Conservation (phyloP, 2,329 filamentous ascomycete species). For the Dactylellina drechsleri region DNA sequence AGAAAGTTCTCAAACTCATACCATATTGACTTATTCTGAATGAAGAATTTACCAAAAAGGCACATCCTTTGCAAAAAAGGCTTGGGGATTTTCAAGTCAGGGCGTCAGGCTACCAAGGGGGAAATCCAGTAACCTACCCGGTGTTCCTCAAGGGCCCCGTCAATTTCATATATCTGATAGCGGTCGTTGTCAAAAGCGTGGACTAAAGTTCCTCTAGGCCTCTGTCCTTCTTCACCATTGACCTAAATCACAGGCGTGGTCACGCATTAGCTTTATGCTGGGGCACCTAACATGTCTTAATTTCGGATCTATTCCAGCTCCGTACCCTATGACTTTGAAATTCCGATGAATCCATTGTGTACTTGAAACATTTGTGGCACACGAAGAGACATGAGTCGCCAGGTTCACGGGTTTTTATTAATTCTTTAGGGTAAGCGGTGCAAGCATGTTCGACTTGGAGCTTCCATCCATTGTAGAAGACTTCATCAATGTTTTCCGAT, state of each 20-base stretch:
- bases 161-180: constrained; percentile 90
- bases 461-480: constrained; percentile 31
- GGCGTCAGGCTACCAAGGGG: neutral
- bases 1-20: constrained; percentile 95
- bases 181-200: constrained; percentile 70
- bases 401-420: constrained; percentile 22
- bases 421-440: constrained; percentile 32
- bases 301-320: too few species aligned
- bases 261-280: too few species aligned
- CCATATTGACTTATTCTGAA: constrained; percentile 98
- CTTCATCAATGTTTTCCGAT: constrained; percentile 20
- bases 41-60: constrained; percentile 94
- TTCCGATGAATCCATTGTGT: constrained; percentile 73
- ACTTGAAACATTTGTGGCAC: constrained; percentile 94
- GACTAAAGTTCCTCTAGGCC: constrained; percentile 63
- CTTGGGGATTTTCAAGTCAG: constrained; percentile 60
- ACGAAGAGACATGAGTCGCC: constrained; percentile 71
- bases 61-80: constrained; percentile 95
- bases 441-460: constrained; percentile 33
- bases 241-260: constrained; percentile 27
- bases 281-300: too few species aligned
- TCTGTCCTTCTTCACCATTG: constrained; percentile 36
- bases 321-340: constrained; percentile 64
- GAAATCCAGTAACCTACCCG: constrained; percentile 65
- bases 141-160: constrained; percentile 77